phyloP scores from a whole-genome alignment of 768 basidiomycete genomes.

The Lactifluus piperatus region DNA sequence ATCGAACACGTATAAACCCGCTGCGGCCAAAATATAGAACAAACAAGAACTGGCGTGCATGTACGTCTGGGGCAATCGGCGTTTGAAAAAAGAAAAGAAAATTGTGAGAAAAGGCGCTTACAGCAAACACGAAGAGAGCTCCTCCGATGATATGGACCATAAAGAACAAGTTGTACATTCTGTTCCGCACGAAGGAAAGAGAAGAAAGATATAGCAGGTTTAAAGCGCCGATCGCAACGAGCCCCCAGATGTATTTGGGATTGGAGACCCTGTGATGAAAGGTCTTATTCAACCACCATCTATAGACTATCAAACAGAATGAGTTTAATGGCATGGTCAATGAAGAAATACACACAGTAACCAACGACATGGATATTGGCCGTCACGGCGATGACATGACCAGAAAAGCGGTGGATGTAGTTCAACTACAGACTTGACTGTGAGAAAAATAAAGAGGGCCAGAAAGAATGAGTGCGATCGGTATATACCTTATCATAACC shows the following conservation, averaged over 20 bases:
- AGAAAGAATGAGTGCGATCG: neutral
- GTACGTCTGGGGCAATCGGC: slow-evolving; percentile 18
- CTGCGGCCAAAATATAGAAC: slow-evolving; percentile 35
- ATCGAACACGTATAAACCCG: slow-evolving; percentile 38
- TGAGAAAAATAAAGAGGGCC: neutral
- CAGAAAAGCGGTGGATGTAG: slow-evolving; percentile 47
- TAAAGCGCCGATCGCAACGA: slow-evolving; percentile 30
- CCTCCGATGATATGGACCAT: slow-evolving; percentile 36
- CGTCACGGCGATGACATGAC: slow-evolving; percentile 33
- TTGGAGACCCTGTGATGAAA: neutral
- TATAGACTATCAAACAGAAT: neutral
- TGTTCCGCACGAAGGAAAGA: slow-evolving; percentile 33
- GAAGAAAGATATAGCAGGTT: slow-evolving; percentile 34
- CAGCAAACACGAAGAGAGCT: slow-evolving; percentile 31
- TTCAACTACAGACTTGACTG: slow-evolving; percentile 33
- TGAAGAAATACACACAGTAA: slow-evolving; percentile 28
- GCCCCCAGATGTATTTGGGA: slow-evolving; percentile 21
- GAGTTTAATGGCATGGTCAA: neutral
- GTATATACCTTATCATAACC: slow-evolving; percentile 41
- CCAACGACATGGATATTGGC: slow-evolving; percentile 36
- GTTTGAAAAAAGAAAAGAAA: neutral
- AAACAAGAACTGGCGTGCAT: slow-evolving; percentile 23
- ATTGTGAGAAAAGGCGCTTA: neutral
- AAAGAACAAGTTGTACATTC: slow-evolving; percentile 38
- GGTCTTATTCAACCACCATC: slow-evolving; percentile 5